phyloP scores from a whole-genome alignment of 306 rosid genomes.

The Datisca glomerata region DNA sequence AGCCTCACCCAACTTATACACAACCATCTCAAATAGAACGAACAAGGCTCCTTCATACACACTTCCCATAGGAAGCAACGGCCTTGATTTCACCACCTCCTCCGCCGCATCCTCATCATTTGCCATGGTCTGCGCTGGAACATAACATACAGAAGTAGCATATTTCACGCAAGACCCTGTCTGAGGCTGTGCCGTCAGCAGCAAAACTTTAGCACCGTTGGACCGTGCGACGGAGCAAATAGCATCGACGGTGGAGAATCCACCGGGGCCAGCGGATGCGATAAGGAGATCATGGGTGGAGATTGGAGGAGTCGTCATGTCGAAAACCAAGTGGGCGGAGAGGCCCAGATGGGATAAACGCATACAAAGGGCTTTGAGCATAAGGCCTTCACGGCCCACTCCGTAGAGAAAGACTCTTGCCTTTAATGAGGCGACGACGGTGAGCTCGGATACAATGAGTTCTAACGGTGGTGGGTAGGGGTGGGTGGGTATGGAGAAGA shows the following conservation, averaged over 20 bases:
- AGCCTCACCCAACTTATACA: conserved; percentile 44
- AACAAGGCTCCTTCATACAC: conserved; percentile 80
- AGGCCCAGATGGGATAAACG: conserved; percentile 69
- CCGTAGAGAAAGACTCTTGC: conserved; percentile 64
- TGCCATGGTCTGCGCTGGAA: conserved; percentile 93
- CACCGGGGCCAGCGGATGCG: conserved; percentile 85
- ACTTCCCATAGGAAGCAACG: conserved; percentile 93
- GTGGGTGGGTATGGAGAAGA: conserved; percentile 53
- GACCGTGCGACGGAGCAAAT: conserved; percentile 50
- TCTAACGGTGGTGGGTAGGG: conserved; percentile 47
- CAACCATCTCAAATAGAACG: conserved; percentile 90
- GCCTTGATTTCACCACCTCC: conserved; percentile 22
- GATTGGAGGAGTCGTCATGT: conserved; percentile 81
- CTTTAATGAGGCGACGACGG: conserved; percentile 25
- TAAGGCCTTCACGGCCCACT: conserved; percentile 85
- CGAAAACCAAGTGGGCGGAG: conserved; percentile 63
- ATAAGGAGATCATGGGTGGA: conserved; percentile 49
- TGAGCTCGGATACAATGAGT: conserved; percentile 42
- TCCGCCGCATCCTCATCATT: conserved; percentile 31
- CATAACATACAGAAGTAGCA: conserved; percentile 52
- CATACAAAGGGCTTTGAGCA: conserved; percentile 83
- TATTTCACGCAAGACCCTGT: conserved; percentile 55
- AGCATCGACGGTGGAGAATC: conserved; percentile 85
- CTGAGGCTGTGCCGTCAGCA: conserved; percentile 79
- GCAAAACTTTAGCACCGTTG: conserved; percentile 54